Percentiles rank a stretch among this genome's conserved stretches.
These are phyloP conservation scores for Monosporascus cannonballus DNA, from an alignment of 2,329 filamentous ascomycete species.

Conservation along the genomic window DNA sequence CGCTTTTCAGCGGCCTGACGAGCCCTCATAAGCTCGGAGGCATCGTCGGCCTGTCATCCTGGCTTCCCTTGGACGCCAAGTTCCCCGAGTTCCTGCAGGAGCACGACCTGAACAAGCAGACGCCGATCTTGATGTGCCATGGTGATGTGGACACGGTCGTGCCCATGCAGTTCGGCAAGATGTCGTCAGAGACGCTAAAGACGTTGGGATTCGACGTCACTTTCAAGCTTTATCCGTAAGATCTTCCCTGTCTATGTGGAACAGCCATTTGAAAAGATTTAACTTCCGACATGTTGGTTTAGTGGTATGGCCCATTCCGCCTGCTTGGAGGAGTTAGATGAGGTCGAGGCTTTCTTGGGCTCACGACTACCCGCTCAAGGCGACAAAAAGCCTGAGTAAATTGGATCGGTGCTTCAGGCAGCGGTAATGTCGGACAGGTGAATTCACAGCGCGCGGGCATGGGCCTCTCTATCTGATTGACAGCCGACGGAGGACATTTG, in stretches of 20 bases:
- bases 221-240: constrained; percentile 70
- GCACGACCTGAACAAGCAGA: constrained; percentile 61
- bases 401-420: not conserved
- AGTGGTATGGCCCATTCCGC: constrained; percentile 73
- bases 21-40: constrained; percentile 70
- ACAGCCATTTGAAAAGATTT: not conserved
- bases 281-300: constrained; percentile 3
- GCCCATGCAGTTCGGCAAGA: constrained; percentile 58
- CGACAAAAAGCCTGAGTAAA: constrained; percentile 30
- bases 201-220: constrained; percentile 66
- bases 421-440: not conserved
- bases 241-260: not conserved
- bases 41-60: constrained; percentile 79
- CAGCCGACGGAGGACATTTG: no score
- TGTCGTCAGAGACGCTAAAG: constrained; percentile 61
- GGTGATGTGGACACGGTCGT: constrained; percentile 75
- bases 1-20: constrained; percentile 74
- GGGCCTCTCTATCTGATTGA: no score
- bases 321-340: constrained; percentile 70
- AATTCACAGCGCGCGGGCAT: not conserved
- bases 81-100: constrained; percentile 50
- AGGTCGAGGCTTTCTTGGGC: constrained; percentile 60
- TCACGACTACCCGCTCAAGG: constrained; percentile 38
- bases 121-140: constrained; percentile 84
- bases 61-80: constrained; percentile 65